A percentile compares a stretch with the other conserved stretches of the same genome.
Conservation (phyloP, 202 grass and related monocot species). For the Eragrostis tef region DNA sequence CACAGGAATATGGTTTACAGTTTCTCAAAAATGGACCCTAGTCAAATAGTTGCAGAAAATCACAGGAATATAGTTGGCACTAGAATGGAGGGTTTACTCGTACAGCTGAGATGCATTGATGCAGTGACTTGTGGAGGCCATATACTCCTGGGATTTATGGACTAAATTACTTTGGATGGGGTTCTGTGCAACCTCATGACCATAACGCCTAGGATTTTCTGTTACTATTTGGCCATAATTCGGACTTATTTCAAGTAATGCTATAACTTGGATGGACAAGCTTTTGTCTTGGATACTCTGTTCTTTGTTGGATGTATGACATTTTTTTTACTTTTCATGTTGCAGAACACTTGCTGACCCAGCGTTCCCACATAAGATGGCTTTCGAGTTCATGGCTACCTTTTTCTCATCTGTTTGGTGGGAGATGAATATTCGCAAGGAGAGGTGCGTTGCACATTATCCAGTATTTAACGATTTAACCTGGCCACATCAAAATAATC, state of each 20-base stretch:
- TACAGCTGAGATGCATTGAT: neutral
- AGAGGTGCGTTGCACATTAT: slow-evolving; percentile 62
- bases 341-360: slow-evolving; percentile 95
- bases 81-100: neutral
- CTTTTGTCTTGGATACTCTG: slow-evolving; percentile 13
- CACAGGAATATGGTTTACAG: too few relatives aligned
- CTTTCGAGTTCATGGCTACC: slow-evolving; percentile 75
- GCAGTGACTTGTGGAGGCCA: neutral
- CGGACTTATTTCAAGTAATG: neutral
- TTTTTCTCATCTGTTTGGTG: slow-evolving; percentile 69
- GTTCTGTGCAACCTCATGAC: neutral
- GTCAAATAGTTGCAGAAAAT: too few relatives aligned
- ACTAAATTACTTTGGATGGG: neutral
- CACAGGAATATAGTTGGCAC: neutral
- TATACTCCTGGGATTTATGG: neutral
- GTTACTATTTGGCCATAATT: neutral
- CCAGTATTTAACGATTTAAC: slow-evolving; percentile 30
- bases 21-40: too few relatives aligned
- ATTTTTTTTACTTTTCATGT: neutral
- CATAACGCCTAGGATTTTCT: neutral
- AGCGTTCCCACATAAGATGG: slow-evolving; percentile 86
- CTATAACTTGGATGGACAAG: neutral
- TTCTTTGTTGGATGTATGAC: slow-evolving; percentile 8
- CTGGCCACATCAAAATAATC: slow-evolving; percentile 38
- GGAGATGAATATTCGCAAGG: slow-evolving; percentile 90